phyloP scores from a whole-genome alignment of 1,139 yeast genomes.

The Pichia sorboxylosa region DNA sequence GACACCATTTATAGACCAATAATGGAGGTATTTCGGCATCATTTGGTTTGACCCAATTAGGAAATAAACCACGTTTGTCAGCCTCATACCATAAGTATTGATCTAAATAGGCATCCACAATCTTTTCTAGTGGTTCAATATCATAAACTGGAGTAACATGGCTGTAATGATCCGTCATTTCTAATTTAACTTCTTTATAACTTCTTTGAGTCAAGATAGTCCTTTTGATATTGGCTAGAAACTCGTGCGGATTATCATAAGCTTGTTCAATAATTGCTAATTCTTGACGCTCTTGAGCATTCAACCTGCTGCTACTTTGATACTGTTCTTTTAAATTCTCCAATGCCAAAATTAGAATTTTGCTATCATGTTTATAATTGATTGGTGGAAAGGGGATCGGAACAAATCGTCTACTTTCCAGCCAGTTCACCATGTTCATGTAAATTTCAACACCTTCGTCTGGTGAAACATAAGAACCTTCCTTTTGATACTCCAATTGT shows the following conservation, averaged over 20 bases:
- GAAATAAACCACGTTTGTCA: conserved; percentile 76
- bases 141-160: conserved; percentile 78
- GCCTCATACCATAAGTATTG: conserved; percentile 96
- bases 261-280: conserved; percentile 91
- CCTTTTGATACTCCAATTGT: conserved; percentile 66
- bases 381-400: conserved; percentile 93
- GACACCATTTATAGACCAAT: conserved; percentile 88
- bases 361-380: conserved; percentile 87
- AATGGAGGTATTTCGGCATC: conserved; percentile 91
- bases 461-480: conserved; percentile 81
- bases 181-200: conserved; percentile 78
- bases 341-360: conserved; percentile 74
- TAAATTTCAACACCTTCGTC: conserved; percentile 82
- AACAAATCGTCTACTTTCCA: conserved; percentile 72
- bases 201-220: conserved; percentile 79
- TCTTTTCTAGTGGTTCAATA: conserved; percentile 85
- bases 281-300: conserved; percentile 84
- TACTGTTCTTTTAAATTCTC: conserved; percentile 80
- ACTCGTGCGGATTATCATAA: conserved; percentile 92
- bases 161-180: conserved; percentile 87
- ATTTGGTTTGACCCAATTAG: conserved; percentile 92
- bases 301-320: conserved; percentile 72
- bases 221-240: conserved; percentile 73
- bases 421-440: conserved; percentile 84
- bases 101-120: conserved; percentile 91